These are phyloP conservation scores for Ophiosphaerella narmari DNA, from an alignment of 2,329 filamentous ascomycete species.

Conservation along the genomic window DNA sequence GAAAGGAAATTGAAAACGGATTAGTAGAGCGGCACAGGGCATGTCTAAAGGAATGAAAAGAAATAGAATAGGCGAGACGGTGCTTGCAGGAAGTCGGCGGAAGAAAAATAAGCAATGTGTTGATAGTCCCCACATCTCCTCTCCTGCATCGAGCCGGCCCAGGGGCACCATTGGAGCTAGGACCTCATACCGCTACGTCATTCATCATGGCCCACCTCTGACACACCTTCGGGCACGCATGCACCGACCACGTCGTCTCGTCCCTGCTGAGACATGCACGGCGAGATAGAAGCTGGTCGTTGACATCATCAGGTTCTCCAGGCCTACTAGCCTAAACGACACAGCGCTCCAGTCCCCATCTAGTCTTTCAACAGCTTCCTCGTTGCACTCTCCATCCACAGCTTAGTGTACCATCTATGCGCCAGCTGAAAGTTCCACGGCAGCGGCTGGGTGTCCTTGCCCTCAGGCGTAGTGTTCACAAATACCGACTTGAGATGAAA, in stretches of 20 bases:
- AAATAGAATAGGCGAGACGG: background rate
- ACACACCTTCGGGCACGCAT: no score
- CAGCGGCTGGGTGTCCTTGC: constrained; percentile 30
- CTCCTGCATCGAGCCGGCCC: background rate
- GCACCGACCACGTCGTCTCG: no score
- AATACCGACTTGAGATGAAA: constrained; percentile 49
- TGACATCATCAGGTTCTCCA: no score
- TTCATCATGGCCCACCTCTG: no score
- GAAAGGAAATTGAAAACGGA: background rate
- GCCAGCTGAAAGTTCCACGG: constrained; percentile 37
- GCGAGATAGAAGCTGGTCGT: no score
- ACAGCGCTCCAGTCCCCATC: background rate
- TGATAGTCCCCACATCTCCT: background rate
- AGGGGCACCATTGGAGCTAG: no score
- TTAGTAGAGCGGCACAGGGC: background rate
- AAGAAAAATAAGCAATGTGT: background rate
- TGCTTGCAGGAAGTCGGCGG: background rate
- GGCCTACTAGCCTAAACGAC: no score
- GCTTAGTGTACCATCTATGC: constrained; percentile 45
- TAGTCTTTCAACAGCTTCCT: constrained; percentile 38
- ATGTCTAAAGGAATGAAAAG: background rate
- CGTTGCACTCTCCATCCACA: constrained; percentile 50
- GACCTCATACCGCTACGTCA: no score
- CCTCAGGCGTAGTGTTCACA: constrained; percentile 45
- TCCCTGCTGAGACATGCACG: no score